Conservation (phyloP, 176 grass and related monocot genomes). For the Oryza officinalis region DNA sequence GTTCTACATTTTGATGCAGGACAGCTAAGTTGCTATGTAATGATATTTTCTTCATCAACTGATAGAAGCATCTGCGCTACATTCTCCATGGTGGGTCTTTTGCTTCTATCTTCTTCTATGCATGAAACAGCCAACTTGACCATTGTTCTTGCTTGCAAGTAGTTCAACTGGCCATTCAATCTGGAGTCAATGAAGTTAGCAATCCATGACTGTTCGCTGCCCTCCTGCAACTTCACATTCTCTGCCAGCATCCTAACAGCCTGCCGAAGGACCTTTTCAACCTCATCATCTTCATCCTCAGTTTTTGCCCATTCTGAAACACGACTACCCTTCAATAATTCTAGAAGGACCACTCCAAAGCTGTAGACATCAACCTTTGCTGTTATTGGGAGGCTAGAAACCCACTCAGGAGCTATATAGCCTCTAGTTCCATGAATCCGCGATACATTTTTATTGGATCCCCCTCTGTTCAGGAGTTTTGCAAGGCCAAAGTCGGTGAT, state of each 20-base stretch:
- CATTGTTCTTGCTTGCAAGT: constrained; percentile 43
- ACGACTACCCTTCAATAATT: constrained; percentile 48
- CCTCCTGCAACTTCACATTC: constrained; percentile 26
- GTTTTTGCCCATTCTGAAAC: constrained; percentile 37
- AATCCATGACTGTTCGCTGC: constrained; percentile 19
- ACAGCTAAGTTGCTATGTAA: neutral
- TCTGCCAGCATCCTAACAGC: constrained; percentile 22
- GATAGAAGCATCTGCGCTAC: constrained; percentile 47
- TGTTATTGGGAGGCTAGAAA: constrained; percentile 51
- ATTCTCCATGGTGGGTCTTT: constrained; percentile 53
- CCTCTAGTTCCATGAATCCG: constrained; percentile 55
- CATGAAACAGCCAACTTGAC: constrained; percentile 42
- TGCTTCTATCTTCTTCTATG: constrained; percentile 42
- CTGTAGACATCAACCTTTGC: constrained; percentile 75
- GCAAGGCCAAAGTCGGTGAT: constrained; percentile 51
- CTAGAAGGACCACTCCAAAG: constrained; percentile 64
- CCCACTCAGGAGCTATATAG: constrained; percentile 62
- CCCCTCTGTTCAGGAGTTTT: constrained; percentile 41
- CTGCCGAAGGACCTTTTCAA: constrained; percentile 14
- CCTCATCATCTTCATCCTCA: constrained; percentile 8
- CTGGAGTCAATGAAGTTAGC: constrained; percentile 41
- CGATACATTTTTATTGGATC: constrained; percentile 36
- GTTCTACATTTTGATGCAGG: neutral
- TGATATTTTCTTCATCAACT: constrained; percentile 32
- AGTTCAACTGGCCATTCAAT: constrained; percentile 40